Conservation (phyloP, 805 yeast genomes). For the Candida endomychidarum region DNA sequence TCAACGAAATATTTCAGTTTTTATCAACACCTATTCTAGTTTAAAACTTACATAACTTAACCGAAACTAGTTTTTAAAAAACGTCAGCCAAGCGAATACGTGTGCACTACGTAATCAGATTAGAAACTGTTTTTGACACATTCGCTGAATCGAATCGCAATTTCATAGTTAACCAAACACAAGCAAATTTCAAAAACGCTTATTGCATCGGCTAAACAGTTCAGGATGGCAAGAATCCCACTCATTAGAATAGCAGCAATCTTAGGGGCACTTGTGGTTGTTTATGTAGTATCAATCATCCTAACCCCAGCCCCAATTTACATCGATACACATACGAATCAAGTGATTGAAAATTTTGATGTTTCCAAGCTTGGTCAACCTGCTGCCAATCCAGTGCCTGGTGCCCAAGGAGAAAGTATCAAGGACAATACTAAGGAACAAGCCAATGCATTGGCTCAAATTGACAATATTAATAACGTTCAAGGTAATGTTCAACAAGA, state of each 20-base stretch:
- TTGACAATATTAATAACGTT: not conserved
- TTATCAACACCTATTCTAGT: too few species aligned
- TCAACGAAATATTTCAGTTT: too few species aligned
- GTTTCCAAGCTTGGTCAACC: slow-evolving; percentile 4
- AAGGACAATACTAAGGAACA: slow-evolving; percentile 14
- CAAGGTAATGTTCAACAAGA: not conserved
- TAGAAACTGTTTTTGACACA: slow-evolving; percentile 2
- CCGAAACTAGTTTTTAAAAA: too few species aligned
- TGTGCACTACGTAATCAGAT: slow-evolving; percentile 2
- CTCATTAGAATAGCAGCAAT: slow-evolving; percentile 15
- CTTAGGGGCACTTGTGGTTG: slow-evolving; percentile 14
- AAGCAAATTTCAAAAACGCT: not conserved
- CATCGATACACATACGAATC: slow-evolving; percentile 18
- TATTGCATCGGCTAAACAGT: not conserved
- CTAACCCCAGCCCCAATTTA: slow-evolving; percentile 17
- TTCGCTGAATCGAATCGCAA: slow-evolving; percentile 3
- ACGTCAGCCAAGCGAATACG: not conserved
- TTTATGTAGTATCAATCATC: slow-evolving; percentile 13
- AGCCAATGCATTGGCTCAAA: slow-evolving; percentile 13
- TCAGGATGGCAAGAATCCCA: slow-evolving; percentile 16
- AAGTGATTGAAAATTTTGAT: slow-evolving; percentile 13
- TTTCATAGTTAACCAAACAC: not conserved
- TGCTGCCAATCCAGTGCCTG: too few species aligned
- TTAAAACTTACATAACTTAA: too few species aligned
- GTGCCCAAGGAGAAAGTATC: slow-evolving; percentile 6